phyloP scores from a whole-genome alignment of 495 filamentous ascomycete species.

The Sabuloglossum arenarium region DNA sequence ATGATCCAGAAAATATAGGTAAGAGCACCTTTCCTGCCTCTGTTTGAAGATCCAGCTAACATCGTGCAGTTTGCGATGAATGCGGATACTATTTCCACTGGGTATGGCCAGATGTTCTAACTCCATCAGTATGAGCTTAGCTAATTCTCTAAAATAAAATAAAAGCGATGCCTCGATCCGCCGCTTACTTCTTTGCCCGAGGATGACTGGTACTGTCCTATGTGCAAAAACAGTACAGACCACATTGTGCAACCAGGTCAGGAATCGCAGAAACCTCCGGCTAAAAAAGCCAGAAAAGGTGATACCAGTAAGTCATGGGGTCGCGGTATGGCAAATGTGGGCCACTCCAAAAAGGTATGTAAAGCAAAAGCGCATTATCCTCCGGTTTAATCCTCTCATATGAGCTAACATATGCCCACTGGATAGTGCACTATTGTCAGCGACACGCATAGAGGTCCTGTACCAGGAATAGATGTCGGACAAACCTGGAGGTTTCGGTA shows the following conservation, averaged over 20 bases:
- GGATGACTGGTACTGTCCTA: neutral
- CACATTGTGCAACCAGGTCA: neutral
- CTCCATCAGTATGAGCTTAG: neutral
- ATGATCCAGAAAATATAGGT: conserved; percentile 1
- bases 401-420: neutral
- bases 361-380: neutral
- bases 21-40: too few relatives aligned
- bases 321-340: neutral
- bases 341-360: neutral
- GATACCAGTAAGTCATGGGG: neutral
- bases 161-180: neutral
- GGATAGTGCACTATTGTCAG: neutral
- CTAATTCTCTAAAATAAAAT: neutral
- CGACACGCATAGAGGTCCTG: neutral
- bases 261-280: neutral
- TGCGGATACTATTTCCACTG: neutral
- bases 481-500: neutral
- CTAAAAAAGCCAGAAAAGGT: neutral
- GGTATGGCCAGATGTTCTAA: neutral
- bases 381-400: neutral
- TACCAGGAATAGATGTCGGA: neutral
- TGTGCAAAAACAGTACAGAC: neutral
- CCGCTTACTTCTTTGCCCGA: neutral
- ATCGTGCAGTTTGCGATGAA: neutral
- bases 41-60: neutral